A percentile compares a stretch with the other conserved stretches of the same genome.
These are phyloP conservation scores for Solanum hybrid DNA, from an alignment of 305 asterid genomes.

Conservation along the genomic window DNA sequence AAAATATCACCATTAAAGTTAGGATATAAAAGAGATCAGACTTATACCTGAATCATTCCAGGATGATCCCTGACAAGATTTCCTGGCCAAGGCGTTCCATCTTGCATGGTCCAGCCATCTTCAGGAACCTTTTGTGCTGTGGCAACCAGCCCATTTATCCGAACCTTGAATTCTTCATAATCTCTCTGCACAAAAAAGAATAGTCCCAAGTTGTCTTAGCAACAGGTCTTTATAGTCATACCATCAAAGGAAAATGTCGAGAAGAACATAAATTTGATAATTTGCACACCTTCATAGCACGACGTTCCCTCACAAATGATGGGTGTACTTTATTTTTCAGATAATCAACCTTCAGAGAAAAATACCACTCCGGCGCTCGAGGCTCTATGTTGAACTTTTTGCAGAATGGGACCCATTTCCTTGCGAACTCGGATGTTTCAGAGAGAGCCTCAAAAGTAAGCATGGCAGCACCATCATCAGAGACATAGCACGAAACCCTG, in stretches of 20 bases:
- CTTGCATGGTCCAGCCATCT: conserved; percentile 99
- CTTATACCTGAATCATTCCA: conserved; percentile 93
- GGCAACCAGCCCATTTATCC: conserved; percentile 81
- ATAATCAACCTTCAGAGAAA: conserved; percentile 79
- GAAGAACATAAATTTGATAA: conserved; percentile 1
- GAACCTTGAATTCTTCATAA: conserved; percentile 83
- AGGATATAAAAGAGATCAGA: background rate
- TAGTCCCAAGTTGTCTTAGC: background rate
- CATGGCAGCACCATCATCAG: conserved; percentile 99
- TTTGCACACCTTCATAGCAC: conserved; percentile 82
- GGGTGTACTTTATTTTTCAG: conserved; percentile 86
- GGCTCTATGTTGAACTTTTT: conserved; percentile 83
- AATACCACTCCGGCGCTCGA: conserved; percentile 98
- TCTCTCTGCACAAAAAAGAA: conserved; percentile 58
- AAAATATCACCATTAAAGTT: background rate
- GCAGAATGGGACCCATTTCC: conserved; percentile 99
- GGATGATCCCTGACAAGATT: conserved; percentile 94
- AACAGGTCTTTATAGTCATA: background rate
- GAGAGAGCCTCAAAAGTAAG: conserved; percentile 97
- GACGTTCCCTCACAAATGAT: conserved; percentile 90
- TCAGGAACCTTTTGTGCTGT: conserved; percentile 93
- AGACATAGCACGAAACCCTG: conserved; percentile 91
- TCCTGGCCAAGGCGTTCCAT: conserved; percentile 98
- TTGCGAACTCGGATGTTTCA: conserved; percentile 91
- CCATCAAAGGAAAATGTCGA: background rate